Conservation (phyloP, 768 basidiomycete genomes). For the Mycena latifolia region DNA sequence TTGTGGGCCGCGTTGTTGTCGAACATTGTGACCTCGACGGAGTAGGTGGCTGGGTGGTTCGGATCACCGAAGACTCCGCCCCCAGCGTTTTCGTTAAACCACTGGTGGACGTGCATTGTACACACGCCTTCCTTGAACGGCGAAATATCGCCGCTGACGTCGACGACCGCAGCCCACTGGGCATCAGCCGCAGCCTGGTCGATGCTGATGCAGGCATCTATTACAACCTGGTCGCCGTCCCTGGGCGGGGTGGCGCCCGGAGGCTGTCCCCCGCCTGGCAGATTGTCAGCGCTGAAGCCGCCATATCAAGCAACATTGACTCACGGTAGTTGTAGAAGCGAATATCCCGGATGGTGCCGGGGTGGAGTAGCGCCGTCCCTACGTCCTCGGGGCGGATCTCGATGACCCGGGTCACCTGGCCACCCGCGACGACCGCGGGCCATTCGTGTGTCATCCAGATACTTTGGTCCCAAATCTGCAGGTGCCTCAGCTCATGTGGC, state of each 20-base stretch:
- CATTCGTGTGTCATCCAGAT: constrained; percentile 13
- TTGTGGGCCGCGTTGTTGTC: constrained; percentile 4
- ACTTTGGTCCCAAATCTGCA: constrained; percentile 8
- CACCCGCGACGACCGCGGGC: not conserved
- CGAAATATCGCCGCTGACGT: constrained; percentile 10
- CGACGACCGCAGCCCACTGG: not conserved
- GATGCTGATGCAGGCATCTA: no score
- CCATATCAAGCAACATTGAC: no score
- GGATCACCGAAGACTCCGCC: not conserved
- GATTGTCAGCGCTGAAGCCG: no score
- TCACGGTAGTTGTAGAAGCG: no score
- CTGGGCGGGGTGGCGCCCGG: no score
- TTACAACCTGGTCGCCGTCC: no score
- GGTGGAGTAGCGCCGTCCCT: not conserved
- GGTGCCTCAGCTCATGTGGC: no score
- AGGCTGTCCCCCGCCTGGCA: no score
- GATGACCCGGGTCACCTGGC: not conserved
- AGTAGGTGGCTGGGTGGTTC: not conserved
- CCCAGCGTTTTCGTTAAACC: not conserved
- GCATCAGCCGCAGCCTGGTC: not conserved
- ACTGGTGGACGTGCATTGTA: constrained; percentile 7
- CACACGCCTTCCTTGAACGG: constrained; percentile 3
- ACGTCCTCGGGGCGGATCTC: constrained; percentile 15
- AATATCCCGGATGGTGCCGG: no score
- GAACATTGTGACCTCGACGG: constrained; percentile 8